phyloP scores from a whole-genome alignment of 2,329 filamentous ascomycete species.

The Aspergillus texensis region DNA sequence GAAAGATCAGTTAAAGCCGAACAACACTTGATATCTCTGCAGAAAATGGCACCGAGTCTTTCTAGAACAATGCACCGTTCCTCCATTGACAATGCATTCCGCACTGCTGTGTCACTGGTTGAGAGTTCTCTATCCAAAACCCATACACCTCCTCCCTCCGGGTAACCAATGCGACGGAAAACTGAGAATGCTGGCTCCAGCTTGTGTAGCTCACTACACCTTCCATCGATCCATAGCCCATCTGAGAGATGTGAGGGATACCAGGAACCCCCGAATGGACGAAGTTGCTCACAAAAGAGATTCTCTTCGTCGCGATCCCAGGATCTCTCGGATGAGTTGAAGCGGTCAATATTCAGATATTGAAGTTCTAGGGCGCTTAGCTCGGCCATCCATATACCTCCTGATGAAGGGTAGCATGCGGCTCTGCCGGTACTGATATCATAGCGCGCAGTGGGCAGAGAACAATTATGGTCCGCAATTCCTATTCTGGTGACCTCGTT shows the following conservation, averaged over 20 bases:
- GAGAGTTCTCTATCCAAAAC: neutral
- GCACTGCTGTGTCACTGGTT: neutral
- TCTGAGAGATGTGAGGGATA: neutral
- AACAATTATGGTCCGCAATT: conserved; percentile 3
- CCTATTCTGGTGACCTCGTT: neutral
- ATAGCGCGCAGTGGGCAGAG: conserved; percentile 10
- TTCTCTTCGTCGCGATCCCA: conserved; percentile 3
- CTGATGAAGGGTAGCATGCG: conserved; percentile 7
- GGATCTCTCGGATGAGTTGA: conserved; percentile 7
- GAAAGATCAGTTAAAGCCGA: neutral
- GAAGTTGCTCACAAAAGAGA: conserved; percentile 3
- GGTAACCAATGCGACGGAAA: conserved; percentile 2
- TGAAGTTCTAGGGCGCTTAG: conserved; percentile 6
- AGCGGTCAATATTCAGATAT: conserved; percentile 3
- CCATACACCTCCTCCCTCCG: conserved; percentile 4
- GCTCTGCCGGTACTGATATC: conserved; percentile 3
- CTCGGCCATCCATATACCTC: conserved; percentile 8
- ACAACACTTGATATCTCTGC: neutral
- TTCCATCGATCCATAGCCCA: neutral
- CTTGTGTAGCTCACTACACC: neutral
- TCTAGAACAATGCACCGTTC: conserved; percentile 4
- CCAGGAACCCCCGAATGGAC: conserved; percentile 8
- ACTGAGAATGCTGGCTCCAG: conserved; percentile 3
- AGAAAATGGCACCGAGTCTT: conserved; percentile 3
- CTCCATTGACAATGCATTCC: conserved; percentile 11